Base-by-base conservation (phyloP, 2,329 filamentous ascomycete species). In the Penicillium brevicompactum region DNA sequence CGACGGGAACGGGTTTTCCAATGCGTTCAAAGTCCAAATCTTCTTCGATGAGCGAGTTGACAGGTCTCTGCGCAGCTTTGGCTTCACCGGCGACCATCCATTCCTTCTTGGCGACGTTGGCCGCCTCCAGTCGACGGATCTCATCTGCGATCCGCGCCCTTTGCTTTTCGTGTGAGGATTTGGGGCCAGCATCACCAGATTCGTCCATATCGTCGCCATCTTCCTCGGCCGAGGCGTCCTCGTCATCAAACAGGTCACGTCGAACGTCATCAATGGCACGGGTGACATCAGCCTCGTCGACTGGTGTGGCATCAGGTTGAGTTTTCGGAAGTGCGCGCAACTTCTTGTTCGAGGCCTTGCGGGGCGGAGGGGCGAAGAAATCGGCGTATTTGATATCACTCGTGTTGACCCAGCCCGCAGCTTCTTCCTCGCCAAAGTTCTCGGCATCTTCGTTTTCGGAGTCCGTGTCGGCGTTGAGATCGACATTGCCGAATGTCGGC, bases 11-110 rank as follows among this genome's bases (percentile, higher is more conserved):
- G 0, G 94, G 93, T 73, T 97, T 99, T 68, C 94, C 94, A 21
- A 91, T 86, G 66, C 95, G 87, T 76, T 99, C 94, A 70, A 97
- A 99, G 62, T 97, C 93, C 24, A 99, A 83, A 67, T 97, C 92
- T 76, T 97, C 87, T 70, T 97, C 92, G 1, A 99, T 84, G 2
- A 99, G 83, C 0, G 93, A 97, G 78, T 99, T 97, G 51, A 91
- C 72, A 0, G 94, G 94, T 34, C 94, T 85, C 63, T 94, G 91
- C 1, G 82, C 81, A 1, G 91, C 93, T 46, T 86, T 83, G 4
- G 92, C 92, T 80, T 99, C 94, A 68, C 94, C 94, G 9, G 89
- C 84, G 49, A 97, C 79, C 16, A 90, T 89, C 94, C 94, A 99
- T 67, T 93, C 86, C 55, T 92, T 88, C 76, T 96, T 95, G 30